phyloP scores from a whole-genome alignment of 352 stramenopile species.

The Phytophthora ohioensis region DNA sequence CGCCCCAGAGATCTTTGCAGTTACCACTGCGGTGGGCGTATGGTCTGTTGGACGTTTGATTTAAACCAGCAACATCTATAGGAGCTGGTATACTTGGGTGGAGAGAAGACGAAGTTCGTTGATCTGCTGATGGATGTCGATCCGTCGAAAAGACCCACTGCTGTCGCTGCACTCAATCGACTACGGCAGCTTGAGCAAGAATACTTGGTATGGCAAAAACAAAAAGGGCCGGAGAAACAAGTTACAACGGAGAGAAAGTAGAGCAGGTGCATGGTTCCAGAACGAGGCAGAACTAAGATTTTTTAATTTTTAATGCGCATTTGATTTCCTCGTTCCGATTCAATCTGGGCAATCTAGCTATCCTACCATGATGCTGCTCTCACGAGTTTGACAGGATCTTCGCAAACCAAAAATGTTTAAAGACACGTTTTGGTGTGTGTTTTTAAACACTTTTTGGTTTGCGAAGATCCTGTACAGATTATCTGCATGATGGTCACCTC shows the following conservation, averaged over 20 bases:
- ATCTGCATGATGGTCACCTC: too few species aligned
- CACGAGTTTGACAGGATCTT: too few species aligned
- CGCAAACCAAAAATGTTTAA: too few species aligned
- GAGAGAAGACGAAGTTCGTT: conserved; percentile 21
- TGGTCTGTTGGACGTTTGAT: conserved; percentile 31
- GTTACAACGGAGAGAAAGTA: conserved; percentile 2
- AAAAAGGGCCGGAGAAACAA: conserved; percentile 13
- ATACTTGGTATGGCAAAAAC: conserved; percentile 29
- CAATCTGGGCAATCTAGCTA: too few species aligned
- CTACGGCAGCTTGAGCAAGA: conserved; percentile 37
- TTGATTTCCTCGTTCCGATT: too few species aligned
- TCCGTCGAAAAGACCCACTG: conserved; percentile 28
- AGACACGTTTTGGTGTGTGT: too few species aligned
- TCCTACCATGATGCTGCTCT: too few species aligned
- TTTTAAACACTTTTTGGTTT: too few species aligned
- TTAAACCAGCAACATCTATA: conserved; percentile 16
- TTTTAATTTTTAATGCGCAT: too few species aligned
- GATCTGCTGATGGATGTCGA: conserved; percentile 25
- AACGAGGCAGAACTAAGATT: background rate
- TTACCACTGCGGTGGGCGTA: conserved; percentile 29
- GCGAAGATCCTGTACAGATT: too few species aligned
- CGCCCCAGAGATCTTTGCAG: conserved; percentile 32
- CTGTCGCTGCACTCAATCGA: conserved; percentile 24
- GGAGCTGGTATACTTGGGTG: conserved; percentile 23
- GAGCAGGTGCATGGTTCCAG: background rate